These are phyloP conservation scores for Aspergillus homomorphus DNA, from an alignment of 495 filamentous ascomycete species.

Conservation along the genomic window DNA sequence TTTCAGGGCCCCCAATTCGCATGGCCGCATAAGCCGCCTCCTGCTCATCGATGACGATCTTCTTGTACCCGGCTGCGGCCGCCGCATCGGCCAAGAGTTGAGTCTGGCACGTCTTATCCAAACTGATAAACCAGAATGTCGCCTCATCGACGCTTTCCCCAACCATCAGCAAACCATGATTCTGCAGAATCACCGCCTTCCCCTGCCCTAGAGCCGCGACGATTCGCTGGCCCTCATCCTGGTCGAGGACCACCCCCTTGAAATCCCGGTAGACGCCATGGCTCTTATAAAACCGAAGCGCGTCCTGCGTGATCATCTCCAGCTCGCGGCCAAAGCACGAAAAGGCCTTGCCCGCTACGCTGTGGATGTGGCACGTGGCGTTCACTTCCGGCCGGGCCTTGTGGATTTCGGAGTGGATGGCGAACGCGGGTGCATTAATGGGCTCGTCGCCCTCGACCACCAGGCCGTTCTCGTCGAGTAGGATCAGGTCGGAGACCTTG, in stretches of 20 bases:
- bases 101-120: slow-evolving; percentile 58
- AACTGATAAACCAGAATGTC: slow-evolving; percentile 57
- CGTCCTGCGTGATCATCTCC: slow-evolving; percentile 40
- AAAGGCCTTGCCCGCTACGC: slow-evolving; percentile 30
- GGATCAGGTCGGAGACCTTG: slow-evolving; percentile 37
- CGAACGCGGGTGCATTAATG: slow-evolving; percentile 57
- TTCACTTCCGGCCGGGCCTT: slow-evolving; percentile 34
- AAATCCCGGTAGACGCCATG: slow-evolving; percentile 43
- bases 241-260: slow-evolving; percentile 49
- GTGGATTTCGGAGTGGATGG: slow-evolving; percentile 50
- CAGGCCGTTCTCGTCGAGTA: slow-evolving; percentile 35
- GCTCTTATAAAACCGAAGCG: slow-evolving; percentile 50
- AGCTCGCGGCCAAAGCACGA: slow-evolving; percentile 30
- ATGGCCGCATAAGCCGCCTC: slow-evolving; percentile 45
- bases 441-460: slow-evolving; percentile 37
- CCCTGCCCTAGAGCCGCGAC: slow-evolving; percentile 45
- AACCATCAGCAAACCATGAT: slow-evolving; percentile 56
- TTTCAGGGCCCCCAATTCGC: slow-evolving; percentile 22
- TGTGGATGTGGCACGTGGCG: slow-evolving; percentile 37
- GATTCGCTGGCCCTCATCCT: slow-evolving; percentile 54
- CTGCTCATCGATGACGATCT: slow-evolving; percentile 48
- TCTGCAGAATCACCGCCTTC: slow-evolving; percentile 57
- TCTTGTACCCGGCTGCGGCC: slow-evolving; percentile 44
- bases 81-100: slow-evolving; percentile 57
- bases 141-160: slow-evolving; percentile 56